phyloP scores from a whole-genome alignment of 768 basidiomycete species.

The Boletus eberwhitei region DNA sequence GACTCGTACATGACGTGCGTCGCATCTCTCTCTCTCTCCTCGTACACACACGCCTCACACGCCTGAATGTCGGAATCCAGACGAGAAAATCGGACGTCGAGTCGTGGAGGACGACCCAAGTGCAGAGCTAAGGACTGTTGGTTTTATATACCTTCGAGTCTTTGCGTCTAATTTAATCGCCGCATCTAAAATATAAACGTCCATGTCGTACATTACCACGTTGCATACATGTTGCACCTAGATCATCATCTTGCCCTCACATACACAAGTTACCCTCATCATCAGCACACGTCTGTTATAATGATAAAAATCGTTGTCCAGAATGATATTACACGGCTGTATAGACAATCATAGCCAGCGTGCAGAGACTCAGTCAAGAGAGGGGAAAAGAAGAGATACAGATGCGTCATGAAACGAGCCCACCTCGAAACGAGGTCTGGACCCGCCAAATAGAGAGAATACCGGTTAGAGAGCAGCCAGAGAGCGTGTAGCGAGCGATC shows the following conservation, averaged over 20 bases:
- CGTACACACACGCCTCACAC: too few relatives aligned
- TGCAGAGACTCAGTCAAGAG: slow-evolving; percentile 5
- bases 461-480: background rate
- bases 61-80: background rate
- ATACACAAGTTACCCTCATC: background rate
- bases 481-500: background rate
- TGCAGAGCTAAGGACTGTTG: background rate
- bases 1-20: background rate
- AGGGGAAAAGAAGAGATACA: background rate
- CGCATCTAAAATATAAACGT: too few relatives aligned
- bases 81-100: slow-evolving; percentile 10
- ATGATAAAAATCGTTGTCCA: slow-evolving; percentile 10
- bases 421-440: background rate
- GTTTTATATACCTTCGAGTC: background rate
- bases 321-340: slow-evolving; percentile 25
- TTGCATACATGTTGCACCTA: too few relatives aligned
- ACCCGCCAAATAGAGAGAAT: background rate
- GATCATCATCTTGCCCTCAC: background rate
- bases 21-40: background rate
- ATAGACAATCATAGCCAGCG: slow-evolving; percentile 16
- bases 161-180: background rate
- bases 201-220: background rate
- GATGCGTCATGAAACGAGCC: background rate
- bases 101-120: slow-evolving; percentile 16
- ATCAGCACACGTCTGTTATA: background rate